These are phyloP conservation scores for Pseudonitzschia delicatissima DNA, from an alignment of 108 stramenopile species.

Conservation along the genomic window DNA sequence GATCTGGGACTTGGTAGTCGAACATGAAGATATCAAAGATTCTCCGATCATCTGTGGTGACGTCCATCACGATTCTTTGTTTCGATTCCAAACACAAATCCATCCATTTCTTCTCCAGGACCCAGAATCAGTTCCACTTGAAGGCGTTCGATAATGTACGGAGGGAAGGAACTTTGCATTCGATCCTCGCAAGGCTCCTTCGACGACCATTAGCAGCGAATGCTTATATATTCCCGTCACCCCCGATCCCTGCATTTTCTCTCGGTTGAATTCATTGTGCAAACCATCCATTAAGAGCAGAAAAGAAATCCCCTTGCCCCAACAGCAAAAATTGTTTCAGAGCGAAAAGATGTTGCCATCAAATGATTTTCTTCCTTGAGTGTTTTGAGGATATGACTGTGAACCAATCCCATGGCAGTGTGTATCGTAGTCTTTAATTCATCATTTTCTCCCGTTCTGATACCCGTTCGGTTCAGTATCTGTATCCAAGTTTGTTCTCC, in stretches of 20 bases:
- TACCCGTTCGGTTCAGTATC: slow-evolving; percentile 14
- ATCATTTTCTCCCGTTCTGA: slow-evolving; percentile 4
- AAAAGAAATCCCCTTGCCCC: slow-evolving; percentile 96
- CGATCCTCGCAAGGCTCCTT: slow-evolving; percentile 79
- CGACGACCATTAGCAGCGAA: slow-evolving; percentile 72
- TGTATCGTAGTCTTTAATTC: slow-evolving; percentile 36
- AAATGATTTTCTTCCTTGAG: slow-evolving; percentile 75
- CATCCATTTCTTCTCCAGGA: slow-evolving; percentile 32
- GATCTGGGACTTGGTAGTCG: slow-evolving; percentile 87
- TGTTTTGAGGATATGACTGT: slow-evolving; percentile 70
- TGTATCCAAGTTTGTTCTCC: slow-evolving; percentile 31
- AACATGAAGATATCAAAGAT: slow-evolving; percentile 93
- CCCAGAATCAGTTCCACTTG: slow-evolving; percentile 58
- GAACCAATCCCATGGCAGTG: slow-evolving; percentile 50
- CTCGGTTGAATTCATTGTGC: slow-evolving; percentile 51
- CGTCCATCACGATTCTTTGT: background rate
- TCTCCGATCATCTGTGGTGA: slow-evolving; percentile 42
- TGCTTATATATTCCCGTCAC: slow-evolving; percentile 75
- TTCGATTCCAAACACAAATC: background rate
- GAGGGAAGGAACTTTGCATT: slow-evolving; percentile 83
- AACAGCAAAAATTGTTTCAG: slow-evolving; percentile 93
- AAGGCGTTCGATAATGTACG: slow-evolving; percentile 74
- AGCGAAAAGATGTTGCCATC: slow-evolving; percentile 82
- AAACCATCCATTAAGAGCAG: slow-evolving; percentile 86
- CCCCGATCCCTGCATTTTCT: slow-evolving; percentile 5